These are phyloP conservation scores for Pleurotus citrinopileatus DNA, from an alignment of 768 basidiomycete species.

Conservation along the genomic window DNA sequence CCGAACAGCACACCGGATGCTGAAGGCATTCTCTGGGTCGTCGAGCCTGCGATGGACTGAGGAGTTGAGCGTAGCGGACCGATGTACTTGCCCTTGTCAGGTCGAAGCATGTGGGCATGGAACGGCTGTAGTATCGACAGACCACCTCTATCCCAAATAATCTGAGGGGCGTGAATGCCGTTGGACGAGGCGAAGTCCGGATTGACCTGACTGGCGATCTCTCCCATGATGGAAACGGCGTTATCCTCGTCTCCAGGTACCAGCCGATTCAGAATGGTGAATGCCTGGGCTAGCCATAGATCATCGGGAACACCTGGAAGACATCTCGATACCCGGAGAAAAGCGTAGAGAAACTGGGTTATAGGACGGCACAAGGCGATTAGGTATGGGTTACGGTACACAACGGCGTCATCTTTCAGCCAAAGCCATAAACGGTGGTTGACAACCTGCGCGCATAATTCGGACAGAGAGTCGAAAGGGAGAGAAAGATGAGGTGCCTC, in stretches of 20 bases:
- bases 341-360: conserved; percentile 48
- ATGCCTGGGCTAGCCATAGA: conserved; percentile 67
- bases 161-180: conserved; percentile 31
- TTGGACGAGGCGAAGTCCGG: conserved; percentile 37
- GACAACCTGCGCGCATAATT: conserved; percentile 46
- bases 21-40: conserved; percentile 50
- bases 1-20: conserved; percentile 14
- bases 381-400: conserved; percentile 18
- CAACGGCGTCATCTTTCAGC: conserved; percentile 10
- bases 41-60: conserved; percentile 51
- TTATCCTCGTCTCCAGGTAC: conserved; percentile 75
- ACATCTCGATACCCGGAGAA: conserved; percentile 56
- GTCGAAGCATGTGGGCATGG: conserved; percentile 43
- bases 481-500: conserved; percentile 56
- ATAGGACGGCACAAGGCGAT: conserved; percentile 49
- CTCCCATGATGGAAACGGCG: conserved; percentile 40
- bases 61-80: conserved; percentile 50
- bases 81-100: conserved; percentile 39
- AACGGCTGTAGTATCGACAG: conserved; percentile 58
- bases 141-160: conserved; percentile 51
- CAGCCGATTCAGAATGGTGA: conserved; percentile 50
- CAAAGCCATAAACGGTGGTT: conserved; percentile 50
- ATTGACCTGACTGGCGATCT: conserved; percentile 34
- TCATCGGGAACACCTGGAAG: conserved; percentile 54
- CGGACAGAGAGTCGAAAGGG: conserved; percentile 56